Percentiles rank a stretch among this genome's conserved stretches.
Evolutionary conservation across 768 basidiomycete genomes (phyloP).

Genomic region (Trametes sanguinea): DNA sequence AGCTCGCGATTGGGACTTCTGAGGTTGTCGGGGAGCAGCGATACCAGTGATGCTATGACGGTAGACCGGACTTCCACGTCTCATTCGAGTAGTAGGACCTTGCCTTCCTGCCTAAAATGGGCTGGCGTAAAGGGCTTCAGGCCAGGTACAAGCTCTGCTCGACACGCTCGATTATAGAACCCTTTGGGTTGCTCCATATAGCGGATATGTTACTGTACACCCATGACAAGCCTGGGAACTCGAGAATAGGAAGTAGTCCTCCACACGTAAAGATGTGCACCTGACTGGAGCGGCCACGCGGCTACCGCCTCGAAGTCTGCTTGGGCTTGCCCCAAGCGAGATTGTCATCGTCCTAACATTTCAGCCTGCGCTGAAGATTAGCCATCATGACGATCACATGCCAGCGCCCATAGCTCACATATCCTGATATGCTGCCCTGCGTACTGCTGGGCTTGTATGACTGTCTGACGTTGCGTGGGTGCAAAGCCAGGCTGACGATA

Average conservation of each 20-base stretch:
- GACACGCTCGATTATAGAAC: no score
- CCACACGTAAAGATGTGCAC: not conserved
- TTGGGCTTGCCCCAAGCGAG: constrained; percentile 33
- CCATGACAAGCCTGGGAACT: no score
- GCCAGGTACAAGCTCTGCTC: no score
- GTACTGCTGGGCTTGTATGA: not conserved
- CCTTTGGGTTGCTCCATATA: no score
- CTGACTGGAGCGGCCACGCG: not conserved
- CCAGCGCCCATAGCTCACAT: constrained; percentile 7
- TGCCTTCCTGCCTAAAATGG: no score
- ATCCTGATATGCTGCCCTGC: not conserved
- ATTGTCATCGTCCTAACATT: constrained; percentile 37
- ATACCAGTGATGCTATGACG: not conserved
- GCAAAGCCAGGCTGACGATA: constrained; percentile 3
- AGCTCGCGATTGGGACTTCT: constrained; percentile 6
- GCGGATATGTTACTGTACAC: no score
- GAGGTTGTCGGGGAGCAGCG: not conserved
- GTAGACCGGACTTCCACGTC: no score
- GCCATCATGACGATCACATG: not conserved
- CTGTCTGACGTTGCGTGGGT: not conserved
- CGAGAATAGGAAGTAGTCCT: not conserved
- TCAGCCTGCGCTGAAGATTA: constrained; percentile 26
- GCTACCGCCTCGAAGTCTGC: constrained; percentile 15
- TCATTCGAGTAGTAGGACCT: no score
- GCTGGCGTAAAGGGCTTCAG: no score